Evolutionary conservation across 177 flowering plant species (phyloP).

Genomic region (Tripterygium wilfordii): DNA sequence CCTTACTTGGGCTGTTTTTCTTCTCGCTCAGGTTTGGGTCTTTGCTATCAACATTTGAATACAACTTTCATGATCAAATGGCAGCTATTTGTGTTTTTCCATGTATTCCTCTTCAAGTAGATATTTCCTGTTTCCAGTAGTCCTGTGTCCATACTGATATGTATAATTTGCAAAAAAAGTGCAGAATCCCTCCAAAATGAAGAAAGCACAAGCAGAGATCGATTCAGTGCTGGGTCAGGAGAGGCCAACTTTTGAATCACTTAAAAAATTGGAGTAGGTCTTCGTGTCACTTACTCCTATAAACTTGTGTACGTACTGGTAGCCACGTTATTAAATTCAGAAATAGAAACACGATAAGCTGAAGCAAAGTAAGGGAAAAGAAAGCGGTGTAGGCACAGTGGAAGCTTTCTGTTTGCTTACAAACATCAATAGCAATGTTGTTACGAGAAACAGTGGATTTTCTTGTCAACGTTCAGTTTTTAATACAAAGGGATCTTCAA

Average conservation of each 20-base stretch:
- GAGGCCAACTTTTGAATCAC: conserved; percentile 49
- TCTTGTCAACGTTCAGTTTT: no score
- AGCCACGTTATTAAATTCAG: neutral
- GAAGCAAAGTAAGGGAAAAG: no score
- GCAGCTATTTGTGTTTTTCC: neutral
- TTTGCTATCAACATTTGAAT: neutral
- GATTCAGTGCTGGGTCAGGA: conserved; percentile 69
- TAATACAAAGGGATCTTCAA: no score
- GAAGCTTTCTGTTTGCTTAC: no score
- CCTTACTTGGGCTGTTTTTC: conserved; percentile 95
- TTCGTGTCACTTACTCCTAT: conserved; percentile 3
- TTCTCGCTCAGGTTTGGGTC: conserved; percentile 77
- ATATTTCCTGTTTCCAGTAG: no score
- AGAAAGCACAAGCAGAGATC: conserved; percentile 86
- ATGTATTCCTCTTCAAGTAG: neutral
- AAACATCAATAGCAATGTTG: no score
- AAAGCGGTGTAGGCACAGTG: no score
- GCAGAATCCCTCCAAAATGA: conserved; percentile 89
- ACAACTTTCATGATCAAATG: neutral
- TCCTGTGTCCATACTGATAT: no score
- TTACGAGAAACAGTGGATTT: no score
- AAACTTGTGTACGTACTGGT: neutral
- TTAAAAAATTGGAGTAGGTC: conserved; percentile 75
- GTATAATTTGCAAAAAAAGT: conserved; percentile 1
- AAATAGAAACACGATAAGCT: neutral